Conservation (phyloP, 495 filamentous ascomycete genomes). For the Elasticomyces elasticus region DNA sequence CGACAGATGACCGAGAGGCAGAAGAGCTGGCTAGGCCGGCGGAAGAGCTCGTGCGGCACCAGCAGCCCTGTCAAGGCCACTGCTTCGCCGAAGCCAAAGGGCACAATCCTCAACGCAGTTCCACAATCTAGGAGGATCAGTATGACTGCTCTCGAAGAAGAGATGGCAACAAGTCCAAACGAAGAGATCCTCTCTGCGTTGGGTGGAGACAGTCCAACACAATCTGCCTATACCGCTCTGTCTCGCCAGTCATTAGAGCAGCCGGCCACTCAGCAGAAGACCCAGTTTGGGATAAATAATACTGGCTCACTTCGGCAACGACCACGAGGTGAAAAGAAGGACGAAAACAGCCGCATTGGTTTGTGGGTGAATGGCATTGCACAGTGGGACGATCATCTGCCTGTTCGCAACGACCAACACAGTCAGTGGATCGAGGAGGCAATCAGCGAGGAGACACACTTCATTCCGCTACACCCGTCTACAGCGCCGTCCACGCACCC, state of each 20-base stretch:
- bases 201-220: conserved; percentile 2
- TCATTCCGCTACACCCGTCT: conserved; percentile 7
- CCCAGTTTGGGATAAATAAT: background rate
- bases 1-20: conserved; percentile 13
- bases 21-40: conserved; percentile 17
- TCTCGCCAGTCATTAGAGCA: background rate
- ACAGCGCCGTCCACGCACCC: background rate
- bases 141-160: conserved; percentile 25
- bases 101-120: conserved; percentile 14
- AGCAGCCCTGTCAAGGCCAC: background rate
- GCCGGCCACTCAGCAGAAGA: background rate
- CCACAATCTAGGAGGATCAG: conserved; percentile 6
- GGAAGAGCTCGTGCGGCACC: background rate
- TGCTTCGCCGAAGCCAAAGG: conserved; percentile 1
- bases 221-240: background rate
- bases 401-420: background rate
- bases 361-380: conserved; percentile 28
- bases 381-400: conserved; percentile 25
- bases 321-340: conserved; percentile 6
- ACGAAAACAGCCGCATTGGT: conserved; percentile 24
- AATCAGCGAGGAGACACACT: conserved; percentile 3
- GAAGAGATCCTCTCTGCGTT: conserved; percentile 26
- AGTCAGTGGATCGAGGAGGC: conserved; percentile 4
- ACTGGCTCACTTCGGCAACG: background rate
- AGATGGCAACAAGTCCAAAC: conserved; percentile 30